A percentile compares a stretch with the other conserved stretches of the same genome.
Conservation (phyloP, 2,329 filamentous ascomycete species). For the Fusarium sulawesiense region DNA sequence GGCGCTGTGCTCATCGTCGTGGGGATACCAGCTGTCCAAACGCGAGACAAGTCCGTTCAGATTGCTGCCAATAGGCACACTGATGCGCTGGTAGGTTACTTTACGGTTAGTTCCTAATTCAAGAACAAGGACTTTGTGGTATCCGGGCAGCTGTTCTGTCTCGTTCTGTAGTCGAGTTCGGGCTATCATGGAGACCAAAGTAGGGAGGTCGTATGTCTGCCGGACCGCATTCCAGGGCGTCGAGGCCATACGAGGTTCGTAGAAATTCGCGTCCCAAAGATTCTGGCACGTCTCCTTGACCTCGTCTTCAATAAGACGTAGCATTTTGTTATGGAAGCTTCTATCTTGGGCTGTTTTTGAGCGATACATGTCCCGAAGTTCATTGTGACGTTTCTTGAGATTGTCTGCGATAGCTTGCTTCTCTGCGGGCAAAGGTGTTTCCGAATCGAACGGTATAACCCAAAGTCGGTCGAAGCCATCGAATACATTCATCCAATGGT, state of each 20-base stretch:
- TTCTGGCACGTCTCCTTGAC: constrained; percentile 20
- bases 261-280: constrained; percentile 32
- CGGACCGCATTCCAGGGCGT: constrained; percentile 29
- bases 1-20: constrained; percentile 14
- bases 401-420: constrained; percentile 17
- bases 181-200: constrained; percentile 33
- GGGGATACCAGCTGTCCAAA: constrained; percentile 35
- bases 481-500: constrained; percentile 31
- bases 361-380: constrained; percentile 8
- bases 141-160: constrained; percentile 30
- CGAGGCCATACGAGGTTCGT: not conserved
- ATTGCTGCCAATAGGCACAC: constrained; percentile 20
- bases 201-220: not conserved
- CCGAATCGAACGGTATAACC: constrained; percentile 37
- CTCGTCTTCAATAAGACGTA: constrained; percentile 28
- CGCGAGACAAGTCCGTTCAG: constrained; percentile 20
- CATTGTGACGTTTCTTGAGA: constrained; percentile 12
- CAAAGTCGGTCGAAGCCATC: constrained; percentile 43
- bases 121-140: constrained; percentile 30
- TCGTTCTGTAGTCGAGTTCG: constrained; percentile 33
- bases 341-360: not conserved
- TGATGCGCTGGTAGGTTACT: constrained; percentile 17
- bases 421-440: constrained; percentile 20
- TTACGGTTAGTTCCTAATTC: constrained; percentile 34
- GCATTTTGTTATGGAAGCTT: not conserved